Percentiles rank a stretch among this genome's conserved stretches.
Evolutionary conservation across 73 alveolate genomes (phyloP).

Genomic region (Urostyla sp.): DNA sequence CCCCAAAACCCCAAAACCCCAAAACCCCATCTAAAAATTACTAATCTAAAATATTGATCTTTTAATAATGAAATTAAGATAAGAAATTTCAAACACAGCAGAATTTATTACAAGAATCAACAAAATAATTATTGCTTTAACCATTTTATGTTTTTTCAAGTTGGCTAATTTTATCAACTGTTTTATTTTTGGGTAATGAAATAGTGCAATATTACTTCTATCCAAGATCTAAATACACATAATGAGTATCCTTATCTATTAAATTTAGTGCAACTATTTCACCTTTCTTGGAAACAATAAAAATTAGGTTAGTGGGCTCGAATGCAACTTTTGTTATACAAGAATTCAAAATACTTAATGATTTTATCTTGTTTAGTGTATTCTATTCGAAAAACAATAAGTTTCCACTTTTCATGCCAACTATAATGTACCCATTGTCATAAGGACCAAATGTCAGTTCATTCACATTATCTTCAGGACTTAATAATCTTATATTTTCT

Average conservation of each 20-base stretch:
- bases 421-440: constrained; percentile 46
- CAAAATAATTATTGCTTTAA: too few relatives aligned
- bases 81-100: not conserved
- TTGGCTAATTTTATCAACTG: not conserved
- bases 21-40: not conserved
- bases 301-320: constrained; percentile 48
- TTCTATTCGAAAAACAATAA: constrained; percentile 20
- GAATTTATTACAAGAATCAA: not conserved
- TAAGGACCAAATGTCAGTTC: constrained; percentile 45
- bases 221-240: constrained; percentile 55
- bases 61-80: too few relatives aligned
- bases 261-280: constrained; percentile 31
- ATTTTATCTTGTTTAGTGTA: not conserved
- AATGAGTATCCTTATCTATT: constrained; percentile 42
- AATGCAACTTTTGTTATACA: constrained; percentile 9
- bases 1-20: constrained; percentile 6
- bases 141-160: not conserved
- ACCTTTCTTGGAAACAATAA: constrained; percentile 16
- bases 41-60: not conserved
- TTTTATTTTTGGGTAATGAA: constrained; percentile 20
- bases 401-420: constrained; percentile 32
- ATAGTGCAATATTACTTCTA: constrained; percentile 51
- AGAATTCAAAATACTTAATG: not conserved
- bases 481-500: constrained; percentile 15
- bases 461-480: constrained; percentile 12